Percentiles rank a stretch among this genome's conserved stretches.
Evolutionary conservation across 495 filamentous ascomycete genomes (phyloP).

Genomic region (Articulospora tetracladia): DNA sequence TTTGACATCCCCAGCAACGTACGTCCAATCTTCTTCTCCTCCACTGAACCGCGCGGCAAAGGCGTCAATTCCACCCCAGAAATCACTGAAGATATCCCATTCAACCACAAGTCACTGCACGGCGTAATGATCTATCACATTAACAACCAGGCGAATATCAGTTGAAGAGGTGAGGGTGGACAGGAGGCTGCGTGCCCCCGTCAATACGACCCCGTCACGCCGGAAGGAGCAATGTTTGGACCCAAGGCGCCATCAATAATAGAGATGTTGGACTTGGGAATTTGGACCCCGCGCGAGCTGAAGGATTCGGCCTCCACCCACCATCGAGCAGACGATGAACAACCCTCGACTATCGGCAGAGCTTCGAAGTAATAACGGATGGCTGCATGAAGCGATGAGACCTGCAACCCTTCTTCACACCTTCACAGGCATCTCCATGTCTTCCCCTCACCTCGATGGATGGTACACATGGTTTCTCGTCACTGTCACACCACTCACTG

Average conservation of each 20-base stretch:
- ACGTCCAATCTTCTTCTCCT: not conserved
- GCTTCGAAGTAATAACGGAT: conserved; percentile 9
- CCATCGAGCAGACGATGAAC: not conserved
- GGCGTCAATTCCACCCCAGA: conserved; percentile 20
- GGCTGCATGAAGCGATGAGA: conserved; percentile 18
- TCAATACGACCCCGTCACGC: conserved; percentile 5
- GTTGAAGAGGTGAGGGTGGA: not conserved
- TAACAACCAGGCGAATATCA: not conserved
- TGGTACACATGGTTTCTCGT: not conserved
- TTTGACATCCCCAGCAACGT: not conserved
- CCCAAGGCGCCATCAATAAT: not conserved
- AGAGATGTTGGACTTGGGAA: not conserved
- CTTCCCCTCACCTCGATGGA: conserved; percentile 2
- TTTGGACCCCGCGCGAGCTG: not conserved
- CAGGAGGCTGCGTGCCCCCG: not conserved
- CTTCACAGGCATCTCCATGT: not conserved
- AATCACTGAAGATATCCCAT: conserved; percentile 9
- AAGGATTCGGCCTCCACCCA: not conserved
- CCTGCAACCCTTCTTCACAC: not conserved
- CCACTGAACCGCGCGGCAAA: not conserved
- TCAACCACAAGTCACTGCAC: conserved; percentile 9
- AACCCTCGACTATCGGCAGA: conserved; percentile 1
- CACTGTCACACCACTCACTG: not conserved
- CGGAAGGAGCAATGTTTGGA: not conserved
- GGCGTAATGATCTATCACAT: conserved; percentile 19